Base-by-base conservation (phyloP, 768 basidiomycete genomes). In the Chalciporus sphaerocephalus region DNA sequence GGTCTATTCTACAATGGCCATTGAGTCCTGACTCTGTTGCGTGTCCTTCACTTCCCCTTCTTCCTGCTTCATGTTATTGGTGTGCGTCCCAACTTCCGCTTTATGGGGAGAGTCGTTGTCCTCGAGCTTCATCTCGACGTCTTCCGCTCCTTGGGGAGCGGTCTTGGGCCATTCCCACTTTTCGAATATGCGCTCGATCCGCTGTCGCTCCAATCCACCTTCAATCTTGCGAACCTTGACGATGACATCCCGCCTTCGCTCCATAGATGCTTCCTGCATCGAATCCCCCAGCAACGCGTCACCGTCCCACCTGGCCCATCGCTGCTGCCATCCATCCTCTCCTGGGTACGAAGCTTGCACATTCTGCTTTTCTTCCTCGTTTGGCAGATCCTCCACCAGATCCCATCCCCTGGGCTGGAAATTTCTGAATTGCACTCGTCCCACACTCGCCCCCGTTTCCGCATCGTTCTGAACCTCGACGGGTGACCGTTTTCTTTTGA, bases 371-470 rank as follows among this genome's bases (percentile, higher is more conserved):
- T 71, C 73, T 15, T 64, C 68, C 57, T 76, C 75, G 15, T 64
- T 66, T 15, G 69, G 67, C 11, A 65, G 63, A 50, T 74, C 71
- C 20, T 62, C 61, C 17, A 79, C 65, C 25, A 58, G 67, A 50
- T 87, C 85, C 87, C 87, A 90, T 23, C 56, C 56, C 57, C 74
- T 79, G 0, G 84, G 87, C 60, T 71, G 75, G 69, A 87, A 90
- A 58, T 90, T 80, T 50, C 69, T 75, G 62, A 88, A 87, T 45
- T 53, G 47, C 38, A 57, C 59, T 40, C 28, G 56, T 23, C 23
- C 64, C 54, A n/a, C 23, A 15, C 59, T 57, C 16, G 51, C 17
- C n/a, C 44, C 44, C 8, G 40, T 23, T 38, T 51, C 50, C 16
- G 35, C 5, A 16, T 8, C 22, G 24, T 22, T 44, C 12, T 42